Evolutionary conservation across 352 stramenopile species (phyloP), one percentile per base, ranked within the genome.

Genomic region (Phytophthora crassamura): DNA sequence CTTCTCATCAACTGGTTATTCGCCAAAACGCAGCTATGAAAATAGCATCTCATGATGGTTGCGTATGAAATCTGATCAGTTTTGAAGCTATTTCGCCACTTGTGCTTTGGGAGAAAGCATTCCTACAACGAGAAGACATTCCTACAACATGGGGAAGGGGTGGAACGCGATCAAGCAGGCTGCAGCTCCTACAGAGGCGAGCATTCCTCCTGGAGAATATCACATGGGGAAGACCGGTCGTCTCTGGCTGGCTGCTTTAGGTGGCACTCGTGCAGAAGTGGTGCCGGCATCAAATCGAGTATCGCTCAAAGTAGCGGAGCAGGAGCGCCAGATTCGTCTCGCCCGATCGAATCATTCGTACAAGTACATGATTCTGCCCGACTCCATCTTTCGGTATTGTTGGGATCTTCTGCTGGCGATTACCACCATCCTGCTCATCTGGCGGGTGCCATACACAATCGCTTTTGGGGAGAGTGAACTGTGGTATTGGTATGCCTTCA

Each of bases 361-460:
- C 60, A 83, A 77, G 48, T 86, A 83, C 55, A 82, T 85, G 73
- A 10, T 84, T 6, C 51, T 66, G 2, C 75, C 73, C 0, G 77
- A 88, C 36, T 82, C 76, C 1, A 72, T 70, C 25, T 34, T 62
- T 55, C 79, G 79, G 4, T 84, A 85, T 46, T 73, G 69, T 25
- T 88, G 79, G 77, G 79, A 88, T 47, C 54, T 84, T 30, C 46
- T 88, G 43, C 73, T 85, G 50, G 77, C 80, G 7, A 52, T 84
- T 15, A 73, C 77, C 28, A 88, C 80, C 3, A 75, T 88, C 46
- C n/a, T 82, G 33, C 73, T 88, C 40, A 77, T 84, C 45, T 88
- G 77, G 77, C 72, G 80, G 7, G 77, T 88, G 41, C 80, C 80
- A 14, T 85, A 86, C 64, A 78, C 75, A 15, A 82, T 88, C 20